Conservation (phyloP, 2,329 filamentous ascomycete genomes). For the Diaporthe nobilis region DNA sequence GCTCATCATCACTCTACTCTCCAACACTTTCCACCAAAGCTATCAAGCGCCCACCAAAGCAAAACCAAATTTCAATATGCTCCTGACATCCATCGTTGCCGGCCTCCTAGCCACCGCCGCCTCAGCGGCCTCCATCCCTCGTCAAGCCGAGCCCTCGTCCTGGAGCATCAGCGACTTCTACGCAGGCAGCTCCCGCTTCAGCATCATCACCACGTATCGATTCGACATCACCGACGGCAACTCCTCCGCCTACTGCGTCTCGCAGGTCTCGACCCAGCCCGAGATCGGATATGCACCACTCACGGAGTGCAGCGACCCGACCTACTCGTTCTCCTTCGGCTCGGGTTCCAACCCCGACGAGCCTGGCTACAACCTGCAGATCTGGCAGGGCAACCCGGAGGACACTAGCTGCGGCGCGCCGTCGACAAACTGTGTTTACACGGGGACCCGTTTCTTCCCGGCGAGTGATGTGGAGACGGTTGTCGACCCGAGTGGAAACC, state of each 20-base stretch:
- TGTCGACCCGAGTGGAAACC: conserved; percentile 3
- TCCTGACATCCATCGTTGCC: neutral
- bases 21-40: neutral
- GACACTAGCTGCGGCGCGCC: neutral
- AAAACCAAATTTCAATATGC: neutral
- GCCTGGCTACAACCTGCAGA: conserved; percentile 9
- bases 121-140: conserved; percentile 11
- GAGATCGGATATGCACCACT: neutral
- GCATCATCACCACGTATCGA: conserved; percentile 6
- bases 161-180: conserved; percentile 24
- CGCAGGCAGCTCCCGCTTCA: conserved; percentile 4
- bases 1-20: neutral
- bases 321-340: conserved; percentile 13
- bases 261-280: neutral
- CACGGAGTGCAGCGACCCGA: neutral
- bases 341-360: neutral
- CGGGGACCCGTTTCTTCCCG: conserved; percentile 2
- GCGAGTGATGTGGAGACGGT: conserved; percentile 19
- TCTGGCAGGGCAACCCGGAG: conserved; percentile 8
- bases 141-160: neutral
- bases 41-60: neutral
- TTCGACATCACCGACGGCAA: conserved; percentile 23
- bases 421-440: conserved; percentile 6
- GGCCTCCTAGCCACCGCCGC: neutral
- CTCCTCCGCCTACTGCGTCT: conserved; percentile 3